phyloP scores from a whole-genome alignment of 305 asterid genomes.

The Fraxinus nigra region DNA sequence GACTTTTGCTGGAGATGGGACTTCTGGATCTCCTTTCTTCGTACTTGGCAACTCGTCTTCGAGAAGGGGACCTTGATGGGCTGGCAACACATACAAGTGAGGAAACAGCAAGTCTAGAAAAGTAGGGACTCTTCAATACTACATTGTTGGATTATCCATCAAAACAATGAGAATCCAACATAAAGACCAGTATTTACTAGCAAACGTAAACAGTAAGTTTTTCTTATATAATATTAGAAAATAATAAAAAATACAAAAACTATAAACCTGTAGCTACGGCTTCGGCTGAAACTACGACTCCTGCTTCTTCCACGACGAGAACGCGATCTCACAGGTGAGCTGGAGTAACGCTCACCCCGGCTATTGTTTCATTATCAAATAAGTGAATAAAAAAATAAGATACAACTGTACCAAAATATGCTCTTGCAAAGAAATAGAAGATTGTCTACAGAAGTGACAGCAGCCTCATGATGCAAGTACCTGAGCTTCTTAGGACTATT shows the following conservation, averaged over 20 bases:
- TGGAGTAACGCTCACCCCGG: slow-evolving; percentile 53
- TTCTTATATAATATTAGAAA: not conserved
- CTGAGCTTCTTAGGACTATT: slow-evolving; percentile 57
- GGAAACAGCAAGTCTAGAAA: not conserved
- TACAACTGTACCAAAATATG: not conserved
- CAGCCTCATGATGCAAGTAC: slow-evolving; percentile 25
- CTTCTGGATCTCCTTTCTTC: slow-evolving; percentile 30
- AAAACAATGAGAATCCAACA: not conserved
- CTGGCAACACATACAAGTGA: slow-evolving; percentile 29
- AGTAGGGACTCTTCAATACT: not conserved
- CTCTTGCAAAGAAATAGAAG: not conserved
- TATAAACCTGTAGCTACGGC: slow-evolving; percentile 55
- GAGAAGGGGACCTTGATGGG: slow-evolving; percentile 39
- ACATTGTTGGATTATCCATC: not conserved
- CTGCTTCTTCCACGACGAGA: slow-evolving; percentile 57
- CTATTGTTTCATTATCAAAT: slow-evolving; percentile 16
- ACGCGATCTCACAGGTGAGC: slow-evolving; percentile 47
- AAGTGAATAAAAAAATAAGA: not conserved
- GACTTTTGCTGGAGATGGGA: slow-evolving; percentile 29
- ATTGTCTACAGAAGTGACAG: not conserved
- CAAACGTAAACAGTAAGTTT: not conserved
- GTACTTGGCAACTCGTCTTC: slow-evolving; percentile 25
- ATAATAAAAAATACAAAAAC: not conserved
- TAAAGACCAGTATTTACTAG: not conserved
- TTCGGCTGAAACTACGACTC: slow-evolving; percentile 55